These are phyloP conservation scores for Yamadazyma oceani DNA, from an alignment of 1,139 yeast genomes.

Conservation along the genomic window DNA sequence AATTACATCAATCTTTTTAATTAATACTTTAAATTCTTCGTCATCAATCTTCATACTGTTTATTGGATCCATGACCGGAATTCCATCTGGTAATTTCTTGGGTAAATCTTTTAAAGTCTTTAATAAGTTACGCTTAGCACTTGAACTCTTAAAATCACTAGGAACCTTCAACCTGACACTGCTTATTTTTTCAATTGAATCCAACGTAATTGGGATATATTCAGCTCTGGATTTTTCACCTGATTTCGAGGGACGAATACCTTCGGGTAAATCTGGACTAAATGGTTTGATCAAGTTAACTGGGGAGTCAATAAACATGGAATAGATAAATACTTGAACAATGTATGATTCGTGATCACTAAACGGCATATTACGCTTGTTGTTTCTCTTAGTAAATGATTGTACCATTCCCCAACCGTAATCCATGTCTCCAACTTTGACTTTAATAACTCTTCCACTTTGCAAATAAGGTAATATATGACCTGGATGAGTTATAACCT, in stretches of 20 bases:
- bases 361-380: slow-evolving; percentile 54
- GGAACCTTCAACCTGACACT: slow-evolving; percentile 83
- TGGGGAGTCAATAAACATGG: slow-evolving; percentile 79
- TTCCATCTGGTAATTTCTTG: slow-evolving; percentile 83
- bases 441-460: slow-evolving; percentile 80
- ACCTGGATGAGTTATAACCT: slow-evolving; percentile 91
- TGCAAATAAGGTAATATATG: slow-evolving; percentile 80
- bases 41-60: slow-evolving; percentile 90
- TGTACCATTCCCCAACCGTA: slow-evolving; percentile 97
- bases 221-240: slow-evolving; percentile 77
- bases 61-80: slow-evolving; percentile 86
- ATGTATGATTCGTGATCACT: slow-evolving; percentile 86
- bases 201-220: slow-evolving; percentile 79
- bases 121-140: slow-evolving; percentile 70
- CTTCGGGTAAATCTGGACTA: slow-evolving; percentile 79
- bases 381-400: slow-evolving; percentile 67
- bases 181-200: slow-evolving; percentile 72
- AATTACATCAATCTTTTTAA: slow-evolving; percentile 78
- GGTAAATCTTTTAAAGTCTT: slow-evolving; percentile 79
- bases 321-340: slow-evolving; percentile 78
- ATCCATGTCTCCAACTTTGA: slow-evolving; percentile 57
- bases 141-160: slow-evolving; percentile 67
- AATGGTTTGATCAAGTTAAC: slow-evolving; percentile 66
- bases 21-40: slow-evolving; percentile 65
- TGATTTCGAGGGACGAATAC: slow-evolving; percentile 76